These are phyloP conservation scores for Nemania sp. DNA, from an alignment of 2,329 filamentous ascomycete species.

Conservation along the genomic window DNA sequence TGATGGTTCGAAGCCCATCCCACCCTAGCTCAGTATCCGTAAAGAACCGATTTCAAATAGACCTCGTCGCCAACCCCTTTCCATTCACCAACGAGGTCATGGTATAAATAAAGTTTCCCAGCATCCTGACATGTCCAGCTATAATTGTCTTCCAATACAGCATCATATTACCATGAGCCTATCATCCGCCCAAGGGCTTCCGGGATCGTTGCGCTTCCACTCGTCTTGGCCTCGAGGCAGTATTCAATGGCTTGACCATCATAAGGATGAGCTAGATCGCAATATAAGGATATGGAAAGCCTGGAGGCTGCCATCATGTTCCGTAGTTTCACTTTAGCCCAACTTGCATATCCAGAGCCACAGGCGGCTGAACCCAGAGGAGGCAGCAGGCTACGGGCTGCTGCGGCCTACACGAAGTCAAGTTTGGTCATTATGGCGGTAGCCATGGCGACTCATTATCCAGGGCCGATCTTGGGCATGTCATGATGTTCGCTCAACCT, in stretches of 20 bases:
- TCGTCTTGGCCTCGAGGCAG: neutral
- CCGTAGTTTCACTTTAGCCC: neutral
- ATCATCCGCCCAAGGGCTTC: neutral
- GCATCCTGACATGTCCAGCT: too few species aligned
- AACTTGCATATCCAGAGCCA: neutral
- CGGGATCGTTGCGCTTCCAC: neutral
- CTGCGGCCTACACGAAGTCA: neutral
- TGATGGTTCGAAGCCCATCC: too few species aligned
- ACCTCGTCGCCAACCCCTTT: too few species aligned
- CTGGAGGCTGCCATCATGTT: neutral
- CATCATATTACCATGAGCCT: neutral
- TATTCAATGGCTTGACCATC: neutral
- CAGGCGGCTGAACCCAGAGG: too few species aligned
- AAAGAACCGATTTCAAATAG: too few species aligned
- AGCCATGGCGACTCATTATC: constrained; percentile 44
- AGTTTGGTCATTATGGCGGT: neutral
- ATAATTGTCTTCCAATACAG: neutral
- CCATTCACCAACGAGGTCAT: too few species aligned
- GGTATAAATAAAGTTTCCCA: too few species aligned
- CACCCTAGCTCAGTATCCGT: too few species aligned
- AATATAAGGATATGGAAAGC: neutral
- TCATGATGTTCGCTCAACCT: constrained; percentile 96
- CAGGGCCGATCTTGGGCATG: constrained; percentile 74
- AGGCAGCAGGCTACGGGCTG: neutral
- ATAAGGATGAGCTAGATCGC: neutral